Evolutionary conservation across 208 protist genomes (phyloP), one percentile per base, ranked within the genome.

Genomic region (Herpetomonas samuelpessoai): DNA sequence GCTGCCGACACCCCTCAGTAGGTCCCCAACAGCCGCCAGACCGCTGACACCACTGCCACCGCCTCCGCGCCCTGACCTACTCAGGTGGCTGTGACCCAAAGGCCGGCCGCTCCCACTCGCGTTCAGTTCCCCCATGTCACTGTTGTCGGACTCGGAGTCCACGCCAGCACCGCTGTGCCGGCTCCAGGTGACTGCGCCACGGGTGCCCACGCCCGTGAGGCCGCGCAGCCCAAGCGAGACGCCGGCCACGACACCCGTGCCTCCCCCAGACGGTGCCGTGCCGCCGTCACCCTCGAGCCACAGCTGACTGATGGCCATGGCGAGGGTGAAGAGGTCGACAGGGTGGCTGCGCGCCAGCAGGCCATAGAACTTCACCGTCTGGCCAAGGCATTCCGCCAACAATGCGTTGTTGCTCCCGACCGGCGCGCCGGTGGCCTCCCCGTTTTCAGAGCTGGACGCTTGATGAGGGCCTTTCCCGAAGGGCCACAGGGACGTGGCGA

Each of bases 241-340:
- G n/a, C n/a, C n/a, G n/a, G n/a, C n/a, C n/a, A n/a, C n/a, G n/a
- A n/a, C 16, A 49, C 54, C 3, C 54, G 54, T 4, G 24, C 22
- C 27, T 55, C 39, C 1, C 30, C 31, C 47, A 56, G 18, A 35
- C 9, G 0, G 25, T 27, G 31, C 46, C 2, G 44, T 46, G 49
- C 27, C 30, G 35, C 31, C 18, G 53, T 63, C 30, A 66, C 65
- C 7, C 52, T 44, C 53, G 46, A 65, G 72, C 81, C 81, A 84
- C 50, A 76, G 56, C 25, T 71, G 60, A n/a, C 63, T 79, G 35
- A 88, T 69, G 2, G 77, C 81, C 12, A 81, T 59, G 14, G 70
- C 48, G 2, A 88, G 62, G 6, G 74, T 73, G 55, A 88, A 88
- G 56, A 88, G 55, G 19, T 79, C 76, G 2, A 65, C 39, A 0